Conservation (phyloP, 495 filamentous ascomycete genomes). For the Lichina pygmaea region DNA sequence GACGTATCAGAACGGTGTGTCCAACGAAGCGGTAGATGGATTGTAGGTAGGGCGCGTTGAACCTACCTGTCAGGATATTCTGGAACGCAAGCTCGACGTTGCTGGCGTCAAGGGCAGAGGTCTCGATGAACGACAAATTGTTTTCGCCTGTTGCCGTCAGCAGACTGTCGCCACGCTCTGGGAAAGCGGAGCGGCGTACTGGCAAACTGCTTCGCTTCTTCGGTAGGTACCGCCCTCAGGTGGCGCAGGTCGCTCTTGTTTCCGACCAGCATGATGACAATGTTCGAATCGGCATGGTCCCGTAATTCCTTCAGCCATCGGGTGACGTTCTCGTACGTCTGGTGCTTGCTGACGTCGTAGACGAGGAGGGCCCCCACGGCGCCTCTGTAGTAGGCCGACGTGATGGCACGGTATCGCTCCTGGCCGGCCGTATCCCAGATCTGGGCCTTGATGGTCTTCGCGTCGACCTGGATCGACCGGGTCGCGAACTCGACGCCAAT, state of each 20-base stretch:
- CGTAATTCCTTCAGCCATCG: slow-evolving; percentile 97
- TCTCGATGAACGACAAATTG: slow-evolving; percentile 95
- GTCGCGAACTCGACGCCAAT: slow-evolving; percentile 99
- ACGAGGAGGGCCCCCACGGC: slow-evolving; percentile 93
- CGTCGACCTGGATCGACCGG: slow-evolving; percentile 93
- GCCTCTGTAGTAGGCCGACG: slow-evolving; percentile 93
- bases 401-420: slow-evolving; percentile 96
- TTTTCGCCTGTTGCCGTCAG: slow-evolving; percentile 41
- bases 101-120: slow-evolving; percentile 91
- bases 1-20: background rate
- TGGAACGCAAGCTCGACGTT: slow-evolving; percentile 99
- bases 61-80: slow-evolving; percentile 84
- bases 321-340: slow-evolving; percentile 97
- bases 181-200: slow-evolving; percentile 29
- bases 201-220: slow-evolving; percentile 94
- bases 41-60: slow-evolving; percentile 2
- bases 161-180: background rate
- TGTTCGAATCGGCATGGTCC: slow-evolving; percentile 95
- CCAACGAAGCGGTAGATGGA: slow-evolving; percentile 2
- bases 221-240: slow-evolving; percentile 87
- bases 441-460: slow-evolving; percentile 99
- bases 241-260: slow-evolving; percentile 99
- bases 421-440: slow-evolving; percentile 99
- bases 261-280: slow-evolving; percentile 98
- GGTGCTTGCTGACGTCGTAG: slow-evolving; percentile 98